A percentile compares a stretch with the other conserved stretches of the same genome.
phyloP scores from a whole-genome alignment of 768 basidiomycete species.

The Lactarius indigo region DNA sequence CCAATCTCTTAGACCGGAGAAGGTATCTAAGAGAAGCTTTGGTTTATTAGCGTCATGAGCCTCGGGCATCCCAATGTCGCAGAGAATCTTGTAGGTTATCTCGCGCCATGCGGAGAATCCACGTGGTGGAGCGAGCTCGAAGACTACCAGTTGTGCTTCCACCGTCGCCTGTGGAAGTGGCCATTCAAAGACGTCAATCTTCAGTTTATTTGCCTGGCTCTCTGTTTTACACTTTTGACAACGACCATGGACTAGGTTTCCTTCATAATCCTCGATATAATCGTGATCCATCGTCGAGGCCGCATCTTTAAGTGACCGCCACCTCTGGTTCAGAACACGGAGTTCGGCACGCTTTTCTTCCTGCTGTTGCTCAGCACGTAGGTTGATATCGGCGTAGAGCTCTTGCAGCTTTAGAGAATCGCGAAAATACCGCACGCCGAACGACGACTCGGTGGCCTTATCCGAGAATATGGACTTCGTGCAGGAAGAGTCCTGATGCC shows the following conservation, averaged over 20 bases:
- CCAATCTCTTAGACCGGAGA: background rate
- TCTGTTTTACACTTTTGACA: background rate
- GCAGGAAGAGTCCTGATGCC: background rate
- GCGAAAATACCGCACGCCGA: background rate
- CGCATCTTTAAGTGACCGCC: background rate
- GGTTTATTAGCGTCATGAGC: background rate
- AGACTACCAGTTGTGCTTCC: background rate
- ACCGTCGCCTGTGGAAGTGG: background rate
- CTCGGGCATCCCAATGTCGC: background rate
- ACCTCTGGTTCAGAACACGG: background rate
- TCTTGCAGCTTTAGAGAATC: background rate
- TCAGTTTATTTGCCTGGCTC: background rate
- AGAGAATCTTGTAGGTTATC: background rate
- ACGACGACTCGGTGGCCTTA: background rate
- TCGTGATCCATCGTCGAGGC: background rate
- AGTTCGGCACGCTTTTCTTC: background rate
- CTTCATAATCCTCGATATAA: background rate
- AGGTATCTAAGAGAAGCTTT: background rate
- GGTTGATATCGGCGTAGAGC: background rate
- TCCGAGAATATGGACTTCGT: constrained; percentile 1
- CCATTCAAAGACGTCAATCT: background rate
- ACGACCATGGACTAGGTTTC: background rate
- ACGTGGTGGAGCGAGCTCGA: background rate
- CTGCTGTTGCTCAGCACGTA: background rate
- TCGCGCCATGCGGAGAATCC: constrained; percentile 1